Evolutionary conservation across 768 basidiomycete species (phyloP).

Genomic region (Pleurotus giganteus): DNA sequence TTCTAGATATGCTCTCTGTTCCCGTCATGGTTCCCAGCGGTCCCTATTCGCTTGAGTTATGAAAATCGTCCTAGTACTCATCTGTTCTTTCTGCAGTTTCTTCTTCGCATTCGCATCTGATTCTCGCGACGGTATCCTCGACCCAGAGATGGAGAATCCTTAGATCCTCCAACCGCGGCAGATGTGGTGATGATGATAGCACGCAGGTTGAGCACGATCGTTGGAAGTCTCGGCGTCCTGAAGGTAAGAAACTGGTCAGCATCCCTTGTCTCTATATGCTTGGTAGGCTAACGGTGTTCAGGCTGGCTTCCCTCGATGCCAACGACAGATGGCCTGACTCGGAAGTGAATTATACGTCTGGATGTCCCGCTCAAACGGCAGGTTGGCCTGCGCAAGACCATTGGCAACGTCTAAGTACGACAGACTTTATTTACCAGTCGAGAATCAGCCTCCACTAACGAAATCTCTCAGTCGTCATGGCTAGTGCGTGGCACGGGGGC

Average conservation of each 20-base stretch:
- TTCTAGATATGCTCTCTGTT: no score
- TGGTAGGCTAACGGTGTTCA: constrained; percentile 15
- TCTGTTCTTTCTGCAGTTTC: no score
- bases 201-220: background rate
- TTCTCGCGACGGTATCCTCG: no score
- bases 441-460: background rate
- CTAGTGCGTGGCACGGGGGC: constrained; percentile 58
- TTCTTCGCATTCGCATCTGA: no score
- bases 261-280: background rate
- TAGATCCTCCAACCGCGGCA: background rate
- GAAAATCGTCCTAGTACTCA: no score
- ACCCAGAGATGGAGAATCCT: no score
- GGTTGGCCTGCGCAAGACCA: constrained; percentile 69
- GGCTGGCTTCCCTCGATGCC: constrained; percentile 46
- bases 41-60: no score
- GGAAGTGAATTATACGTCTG: constrained; percentile 59
- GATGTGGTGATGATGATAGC: background rate
- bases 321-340: constrained; percentile 53
- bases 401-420: constrained; percentile 50
- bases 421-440: background rate
- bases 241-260: background rate
- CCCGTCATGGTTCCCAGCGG: no score
- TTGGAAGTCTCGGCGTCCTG: background rate
- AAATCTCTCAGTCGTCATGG: constrained; percentile 41
- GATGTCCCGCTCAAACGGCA: constrained; percentile 58